Evolutionary conservation across 2,329 filamentous ascomycete species (phyloP), one percentile per base, ranked within the genome.

Genomic region (Curvularia spicifera): DNA sequence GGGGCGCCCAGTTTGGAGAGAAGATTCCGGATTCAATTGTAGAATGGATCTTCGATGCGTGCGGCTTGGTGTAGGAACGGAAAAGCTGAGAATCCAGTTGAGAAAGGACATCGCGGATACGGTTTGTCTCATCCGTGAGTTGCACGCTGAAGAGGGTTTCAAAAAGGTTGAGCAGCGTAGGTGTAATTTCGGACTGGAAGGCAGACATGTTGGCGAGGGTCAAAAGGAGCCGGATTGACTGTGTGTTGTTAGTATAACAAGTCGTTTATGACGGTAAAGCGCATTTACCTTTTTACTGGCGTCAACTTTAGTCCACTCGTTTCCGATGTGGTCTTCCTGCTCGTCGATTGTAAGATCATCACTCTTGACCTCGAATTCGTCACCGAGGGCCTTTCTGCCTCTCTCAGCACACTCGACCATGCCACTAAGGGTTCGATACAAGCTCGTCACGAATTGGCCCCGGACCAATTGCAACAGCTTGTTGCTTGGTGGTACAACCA

Each of bases 361-460:
- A 33, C 84, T 76, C 55, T 84, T 82, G 71, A 82, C 81, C 56
- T 83, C 81, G 56, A 82, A 81, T 8, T 81, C 80, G 22, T 80
- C 79, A 45, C 89, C 87, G 0, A 85, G 80, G 66, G 86, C 87
- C 66, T 88, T 86, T 13, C 87, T 76, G 3, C 88, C 85, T 56
- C 87, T 87, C 78, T 98, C 93, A 3, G 95, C 94, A 76, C 97
- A 98, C 78, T 98, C 95, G 1, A 99, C 93, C 87, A 99, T 94
- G 22, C 94, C 95, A 69, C 91, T 96, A 37, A 99, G 80, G 6
- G 92, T 92, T 76, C 96, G 96, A 78, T 98, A 98, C 43, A 99
- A 80, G 57, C 93, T 97, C 6, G 90, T 93, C 15, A 97, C 93
- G 71, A 99, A 99, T 72, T 96, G 92, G 64, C 88, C 90, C 64